These are phyloP conservation scores for Xylaria telfairii DNA, from an alignment of 495 filamentous ascomycete genomes.

Conservation along the genomic window DNA sequence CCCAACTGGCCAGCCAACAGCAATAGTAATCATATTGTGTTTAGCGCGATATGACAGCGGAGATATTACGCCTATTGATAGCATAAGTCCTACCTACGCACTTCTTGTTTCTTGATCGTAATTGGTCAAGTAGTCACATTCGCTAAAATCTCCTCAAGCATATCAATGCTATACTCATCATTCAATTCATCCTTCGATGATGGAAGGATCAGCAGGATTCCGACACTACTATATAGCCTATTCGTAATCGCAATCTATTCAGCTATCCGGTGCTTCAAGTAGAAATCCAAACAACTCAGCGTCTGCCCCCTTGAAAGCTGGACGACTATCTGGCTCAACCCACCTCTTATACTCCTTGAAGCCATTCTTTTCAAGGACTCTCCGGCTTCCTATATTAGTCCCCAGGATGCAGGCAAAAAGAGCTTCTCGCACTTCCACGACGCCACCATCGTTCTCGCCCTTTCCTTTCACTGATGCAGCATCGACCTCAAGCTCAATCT, in stretches of 20 bases:
- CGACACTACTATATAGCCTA: constrained; percentile 9
- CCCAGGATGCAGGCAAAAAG: constrained; percentile 38
- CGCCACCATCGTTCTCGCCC: constrained; percentile 7
- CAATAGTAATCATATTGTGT: background rate
- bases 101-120: background rate
- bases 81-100: background rate
- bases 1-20: background rate
- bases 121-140: constrained; percentile 9
- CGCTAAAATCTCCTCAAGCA: background rate
- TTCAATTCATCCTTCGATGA: background rate
- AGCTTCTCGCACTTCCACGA: constrained; percentile 34
- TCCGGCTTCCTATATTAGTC: constrained; percentile 38
- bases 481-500: constrained; percentile 40
- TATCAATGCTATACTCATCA: background rate
- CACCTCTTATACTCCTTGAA: constrained; percentile 41
- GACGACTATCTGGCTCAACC: constrained; percentile 33
- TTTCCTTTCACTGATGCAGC: constrained; percentile 28
- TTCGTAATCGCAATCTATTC: constrained; percentile 5
- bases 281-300: constrained; percentile 24
- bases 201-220: background rate
- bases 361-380: constrained; percentile 43
- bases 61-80: background rate
- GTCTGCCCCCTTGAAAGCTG: background rate
- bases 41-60: no score
- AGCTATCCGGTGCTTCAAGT: constrained; percentile 22